Base-by-base conservation (phyloP, 23 red algal species). In the Agarophyton chilense region DNA sequence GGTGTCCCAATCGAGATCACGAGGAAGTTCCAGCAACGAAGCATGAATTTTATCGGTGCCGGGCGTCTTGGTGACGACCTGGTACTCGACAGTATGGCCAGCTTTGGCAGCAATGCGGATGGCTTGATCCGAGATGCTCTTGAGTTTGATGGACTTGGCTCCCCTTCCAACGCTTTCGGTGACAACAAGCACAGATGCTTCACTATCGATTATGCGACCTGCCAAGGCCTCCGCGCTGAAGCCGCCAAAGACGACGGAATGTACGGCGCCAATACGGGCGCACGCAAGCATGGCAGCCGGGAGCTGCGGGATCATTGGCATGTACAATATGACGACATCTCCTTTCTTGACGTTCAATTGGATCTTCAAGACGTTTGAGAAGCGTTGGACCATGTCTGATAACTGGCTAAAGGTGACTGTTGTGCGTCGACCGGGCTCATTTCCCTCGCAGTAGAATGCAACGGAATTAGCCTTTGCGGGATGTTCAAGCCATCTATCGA, bases 211-310 rank as follows among this genome's bases (percentile, higher is more conserved):
- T 18, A 99, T 84, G 2, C 97, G 74, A 52, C 95, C 94, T 0
- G 97, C 97, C 11, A 99, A 60, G 10, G 93, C 84, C 66, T 96
- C 97, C 12, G 97, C 84, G 16, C 87, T 93, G 62, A 96, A 99
- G 26, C 97, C 97, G 13, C 89, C 97, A 81, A 99, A 99, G 68
- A 99, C 97, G 16, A 99, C 97, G 25, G 82, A 95, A 62, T 99
- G 97, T 22, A 99, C 88, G 28, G 97, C 97, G 26, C 97, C 97
- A 46, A 99, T 99, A 31, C 97, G 56, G n/a, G 97, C 97, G 64
- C 93, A 96, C 60, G 97, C 97, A 25, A 99, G 93, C 97, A 99
- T 99, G 0, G 90, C 93, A 1, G 81, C 87, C 26, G 92, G 91
- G 25, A 99, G 77, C 78, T 99, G 93, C 13, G 90, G 83, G 35